phyloP scores from a whole-genome alignment of 768 basidiomycete species.

The Tephrocybe sp. region DNA sequence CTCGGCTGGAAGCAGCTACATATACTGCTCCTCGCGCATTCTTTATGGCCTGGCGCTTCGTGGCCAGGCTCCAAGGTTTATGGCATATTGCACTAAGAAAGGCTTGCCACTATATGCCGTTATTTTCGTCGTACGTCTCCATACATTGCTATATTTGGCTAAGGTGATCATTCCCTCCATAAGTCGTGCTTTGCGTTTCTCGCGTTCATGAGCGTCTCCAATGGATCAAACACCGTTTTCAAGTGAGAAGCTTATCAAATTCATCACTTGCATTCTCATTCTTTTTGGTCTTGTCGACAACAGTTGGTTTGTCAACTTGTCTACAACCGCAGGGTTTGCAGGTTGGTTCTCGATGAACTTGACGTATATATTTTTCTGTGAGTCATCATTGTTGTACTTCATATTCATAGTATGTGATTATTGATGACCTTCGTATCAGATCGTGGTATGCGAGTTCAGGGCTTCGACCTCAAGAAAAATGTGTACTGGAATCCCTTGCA shows the following conservation, averaged over 20 bases:
- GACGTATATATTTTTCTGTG: constrained; percentile 73
- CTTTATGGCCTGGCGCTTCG: constrained; percentile 53
- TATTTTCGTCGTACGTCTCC: constrained; percentile 31
- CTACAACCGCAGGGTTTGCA: constrained; percentile 68
- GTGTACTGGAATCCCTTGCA: constrained; percentile 63
- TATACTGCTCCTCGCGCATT: constrained; percentile 56
- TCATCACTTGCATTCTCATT: no score
- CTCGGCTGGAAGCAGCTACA: constrained; percentile 68
- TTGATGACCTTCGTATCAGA: constrained; percentile 35
- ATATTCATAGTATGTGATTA: no score
- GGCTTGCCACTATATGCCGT: constrained; percentile 50
- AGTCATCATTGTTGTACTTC: constrained; percentile 21
- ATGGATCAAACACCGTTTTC: constrained; percentile 58
- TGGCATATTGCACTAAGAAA: constrained; percentile 45
- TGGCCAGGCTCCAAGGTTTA: constrained; percentile 47
- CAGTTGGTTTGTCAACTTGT: constrained; percentile 74
- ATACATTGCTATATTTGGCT: no score
- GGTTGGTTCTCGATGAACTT: constrained; percentile 68
- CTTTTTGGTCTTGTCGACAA: no score
- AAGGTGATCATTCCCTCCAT: background rate
- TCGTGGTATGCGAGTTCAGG: constrained; percentile 64
- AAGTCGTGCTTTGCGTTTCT: constrained; percentile 45
- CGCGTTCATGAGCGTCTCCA: constrained; percentile 67
- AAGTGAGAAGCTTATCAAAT: constrained; percentile 39
- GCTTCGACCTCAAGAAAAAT: constrained; percentile 59